phyloP scores from a whole-genome alignment of 805 yeast genomes.

The Schizosaccharomyces cryophilus region DNA sequence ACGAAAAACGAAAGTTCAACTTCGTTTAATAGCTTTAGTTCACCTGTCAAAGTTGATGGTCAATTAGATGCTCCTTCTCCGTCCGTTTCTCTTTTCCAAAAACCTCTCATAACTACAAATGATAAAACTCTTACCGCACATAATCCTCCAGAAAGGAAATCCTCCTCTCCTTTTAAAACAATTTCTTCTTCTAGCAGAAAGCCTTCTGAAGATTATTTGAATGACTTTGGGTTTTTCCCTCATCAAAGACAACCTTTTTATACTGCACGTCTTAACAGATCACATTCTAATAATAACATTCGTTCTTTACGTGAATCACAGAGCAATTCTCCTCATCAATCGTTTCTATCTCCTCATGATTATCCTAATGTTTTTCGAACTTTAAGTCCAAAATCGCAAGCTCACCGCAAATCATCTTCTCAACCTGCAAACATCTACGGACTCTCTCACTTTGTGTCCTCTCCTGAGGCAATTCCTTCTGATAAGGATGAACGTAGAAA shows the following conservation, averaged over 20 bases:
- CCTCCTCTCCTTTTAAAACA: not conserved
- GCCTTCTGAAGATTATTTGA: too few species aligned
- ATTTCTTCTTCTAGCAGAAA: not conserved
- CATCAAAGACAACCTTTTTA: too few species aligned
- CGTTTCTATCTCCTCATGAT: too few species aligned
- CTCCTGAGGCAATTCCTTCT: not conserved
- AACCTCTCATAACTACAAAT: not conserved
- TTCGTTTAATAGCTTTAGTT: not conserved
- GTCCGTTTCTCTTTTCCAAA: not conserved
- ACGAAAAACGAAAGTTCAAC: not conserved
- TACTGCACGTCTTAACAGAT: too few species aligned
- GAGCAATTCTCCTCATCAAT: too few species aligned
- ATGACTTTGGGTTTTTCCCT: too few species aligned
- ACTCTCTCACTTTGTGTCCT: not conserved
- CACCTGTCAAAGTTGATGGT: not conserved
- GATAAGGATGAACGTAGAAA: not conserved
- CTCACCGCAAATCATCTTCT: not conserved
- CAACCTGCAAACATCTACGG: not conserved
- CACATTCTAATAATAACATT: too few species aligned
- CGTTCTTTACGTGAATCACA: too few species aligned
- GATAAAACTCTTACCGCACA: not conserved
- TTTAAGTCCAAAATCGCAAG: not conserved
- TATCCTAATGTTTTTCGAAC: too few species aligned
- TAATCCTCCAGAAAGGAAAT: not conserved
- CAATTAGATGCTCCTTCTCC: not conserved